These are phyloP conservation scores for Chlorokybus atmophyticus DNA, from an alignment of 139 green algal species.

Conservation along the genomic window DNA sequence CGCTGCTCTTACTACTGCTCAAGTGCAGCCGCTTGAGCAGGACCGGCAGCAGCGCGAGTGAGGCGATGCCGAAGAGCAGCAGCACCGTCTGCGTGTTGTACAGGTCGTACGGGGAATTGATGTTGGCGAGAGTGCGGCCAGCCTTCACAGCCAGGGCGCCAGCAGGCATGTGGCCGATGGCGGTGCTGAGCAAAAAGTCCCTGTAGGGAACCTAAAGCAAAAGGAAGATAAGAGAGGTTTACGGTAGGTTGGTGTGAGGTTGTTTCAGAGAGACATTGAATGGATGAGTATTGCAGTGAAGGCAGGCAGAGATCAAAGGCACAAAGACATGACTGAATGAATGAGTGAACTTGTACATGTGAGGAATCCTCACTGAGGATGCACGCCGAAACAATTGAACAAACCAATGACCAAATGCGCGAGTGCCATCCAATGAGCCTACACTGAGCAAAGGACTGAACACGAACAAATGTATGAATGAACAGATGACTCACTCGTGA, in stretches of 20 bases:
- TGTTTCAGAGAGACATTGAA: no score
- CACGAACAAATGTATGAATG: constrained; percentile 3
- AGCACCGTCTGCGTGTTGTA: constrained; percentile 18
- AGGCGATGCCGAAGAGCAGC: neutral
- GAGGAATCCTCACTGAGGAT: constrained; percentile 4
- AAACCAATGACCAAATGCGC: constrained; percentile 1
- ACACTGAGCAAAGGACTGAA: neutral
- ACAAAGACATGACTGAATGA: neutral
- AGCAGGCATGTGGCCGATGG: constrained; percentile 11
- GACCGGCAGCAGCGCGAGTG: constrained; percentile 6
- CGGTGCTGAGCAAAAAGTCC: constrained; percentile 18
- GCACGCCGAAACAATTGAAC: neutral
- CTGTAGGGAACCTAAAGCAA: constrained; percentile 1
- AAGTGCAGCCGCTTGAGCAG: no score
- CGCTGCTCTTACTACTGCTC: no score
- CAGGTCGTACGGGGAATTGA: constrained; percentile 15
- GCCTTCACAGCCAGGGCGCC: constrained; percentile 18
- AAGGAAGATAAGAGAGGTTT: neutral
- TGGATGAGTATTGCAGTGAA: no score
- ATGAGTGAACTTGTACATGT: neutral
- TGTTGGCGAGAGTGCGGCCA: constrained; percentile 7
- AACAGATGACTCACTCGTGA: constrained; percentile 4
- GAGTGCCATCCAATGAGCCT: neutral
- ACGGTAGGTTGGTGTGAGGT: neutral
- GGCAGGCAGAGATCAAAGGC: no score